Conservation (phyloP, 2,329 filamentous ascomycete species). For the Karstenula rhodostoma region DNA sequence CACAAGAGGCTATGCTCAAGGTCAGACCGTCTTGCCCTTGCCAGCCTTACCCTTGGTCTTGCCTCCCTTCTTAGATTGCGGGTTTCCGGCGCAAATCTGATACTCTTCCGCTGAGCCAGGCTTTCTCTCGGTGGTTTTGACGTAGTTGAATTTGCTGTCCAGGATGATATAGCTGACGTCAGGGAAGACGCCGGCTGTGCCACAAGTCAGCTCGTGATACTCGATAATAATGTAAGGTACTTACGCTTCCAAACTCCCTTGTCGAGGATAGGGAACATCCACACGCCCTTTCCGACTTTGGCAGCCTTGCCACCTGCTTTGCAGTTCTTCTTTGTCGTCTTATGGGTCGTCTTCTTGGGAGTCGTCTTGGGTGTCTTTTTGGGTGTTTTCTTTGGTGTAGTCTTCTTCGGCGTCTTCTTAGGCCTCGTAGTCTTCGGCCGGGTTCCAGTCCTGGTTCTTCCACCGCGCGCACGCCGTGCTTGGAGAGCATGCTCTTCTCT, state of each 20-base stretch:
- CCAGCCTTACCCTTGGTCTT: not conserved
- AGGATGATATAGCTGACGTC: conserved; percentile 12
- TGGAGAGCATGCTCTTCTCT: not conserved
- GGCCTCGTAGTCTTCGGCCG: not conserved
- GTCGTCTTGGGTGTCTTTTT: not conserved
- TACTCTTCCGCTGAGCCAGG: conserved; percentile 6
- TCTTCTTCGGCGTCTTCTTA: conserved; percentile 5
- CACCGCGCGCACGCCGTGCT: not conserved
- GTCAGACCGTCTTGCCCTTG: not conserved
- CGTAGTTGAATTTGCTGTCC: conserved; percentile 13
- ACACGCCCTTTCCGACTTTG: conserved; percentile 8
- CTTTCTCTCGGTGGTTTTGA: conserved; percentile 10
- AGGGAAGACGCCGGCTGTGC: conserved; percentile 4
- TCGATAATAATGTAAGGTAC: not conserved
- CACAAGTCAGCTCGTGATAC: not conserved
- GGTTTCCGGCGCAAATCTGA: not conserved
- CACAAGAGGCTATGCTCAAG: conserved; percentile 1
- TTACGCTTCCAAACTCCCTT: conserved; percentile 13
- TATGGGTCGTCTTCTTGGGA: not conserved
- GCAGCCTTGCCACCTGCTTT: not conserved
- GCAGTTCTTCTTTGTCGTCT: not conserved
- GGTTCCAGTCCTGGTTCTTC: not conserved
- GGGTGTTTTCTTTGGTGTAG: not conserved
- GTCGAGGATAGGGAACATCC: conserved; percentile 9
- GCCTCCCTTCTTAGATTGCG: not conserved